Evolutionary conservation across 2,329 filamentous ascomycete genomes (phyloP), one percentile per base, ranked within the genome.

Genomic region (Rutstroemia sp.): DNA sequence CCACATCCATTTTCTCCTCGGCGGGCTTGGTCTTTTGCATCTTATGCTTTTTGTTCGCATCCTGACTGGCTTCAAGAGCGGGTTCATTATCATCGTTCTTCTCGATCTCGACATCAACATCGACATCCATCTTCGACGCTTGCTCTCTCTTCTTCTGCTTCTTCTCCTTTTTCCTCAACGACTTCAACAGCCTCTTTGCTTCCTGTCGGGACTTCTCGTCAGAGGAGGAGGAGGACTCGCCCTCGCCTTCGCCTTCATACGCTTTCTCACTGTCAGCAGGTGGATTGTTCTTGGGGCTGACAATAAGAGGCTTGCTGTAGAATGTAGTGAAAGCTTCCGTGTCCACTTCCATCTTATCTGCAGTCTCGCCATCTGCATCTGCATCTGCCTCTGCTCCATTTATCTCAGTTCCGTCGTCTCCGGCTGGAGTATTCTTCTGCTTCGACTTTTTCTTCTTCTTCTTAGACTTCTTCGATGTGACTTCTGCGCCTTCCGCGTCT

Each of bases 371-470:
- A 6, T 55, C 19, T 16, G 34, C 30, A n/a, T 55, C 19, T 16
- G 34, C 30, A n/a, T 21, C 19, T 14, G 42, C 50, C 16, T 55
- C 30, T 34, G 49, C 52, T 14, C 27, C 9, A 16, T 55, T 16
- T n/a, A 17, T 34, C 14, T 42, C 51, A 10, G 30, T 23, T 27
- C 7, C 25, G 4, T 55, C 52, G 19, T 34, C 52, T 44, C 36
- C 52, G 2, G 52, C 25, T n/a, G 49, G 25, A 23, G 46, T 25
- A 36, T 47, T 57, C 36, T 40, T 48, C 38, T 52, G 49, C 14
- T 57, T 57, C 3, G 55, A 42, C 55, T 57, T 57, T 42, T 54
- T 54, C 50, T 57, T 57, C 51, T 57, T 57, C 17, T 57, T 53
- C 49, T 54, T 57, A 5, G 54, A 48, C 48, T 57, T 57, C 27